Evolutionary conservation across 352 stramenopile genomes (phyloP).

Genomic region (Achlya hypogyna): DNA sequence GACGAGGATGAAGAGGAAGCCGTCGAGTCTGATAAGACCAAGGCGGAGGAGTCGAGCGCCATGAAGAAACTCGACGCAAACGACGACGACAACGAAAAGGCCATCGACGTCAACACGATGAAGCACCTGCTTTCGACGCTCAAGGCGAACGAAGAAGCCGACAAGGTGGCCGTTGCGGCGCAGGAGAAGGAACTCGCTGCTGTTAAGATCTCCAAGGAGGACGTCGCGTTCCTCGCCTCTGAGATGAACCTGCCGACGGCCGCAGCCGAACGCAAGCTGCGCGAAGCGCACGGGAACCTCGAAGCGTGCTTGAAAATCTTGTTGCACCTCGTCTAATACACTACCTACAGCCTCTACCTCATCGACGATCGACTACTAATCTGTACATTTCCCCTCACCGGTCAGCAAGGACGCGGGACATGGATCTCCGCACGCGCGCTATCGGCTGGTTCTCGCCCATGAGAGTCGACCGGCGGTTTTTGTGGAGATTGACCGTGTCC

Average conservation of each 20-base stretch:
- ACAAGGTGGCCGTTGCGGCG: slow-evolving; percentile 71
- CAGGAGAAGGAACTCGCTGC: slow-evolving; percentile 71
- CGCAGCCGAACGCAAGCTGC: slow-evolving; percentile 73
- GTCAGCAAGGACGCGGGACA: neutral
- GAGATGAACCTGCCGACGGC: slow-evolving; percentile 73
- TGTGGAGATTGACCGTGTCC: slow-evolving; percentile 18
- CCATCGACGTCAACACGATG: slow-evolving; percentile 86
- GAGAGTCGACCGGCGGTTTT: slow-evolving; percentile 9
- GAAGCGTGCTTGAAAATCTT: slow-evolving; percentile 47
- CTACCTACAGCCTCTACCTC: slow-evolving; percentile 19
- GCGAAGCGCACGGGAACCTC: slow-evolving; percentile 64
- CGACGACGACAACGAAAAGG: slow-evolving; percentile 77
- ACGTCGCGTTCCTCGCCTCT: slow-evolving; percentile 61
- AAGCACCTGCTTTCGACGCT: slow-evolving; percentile 67
- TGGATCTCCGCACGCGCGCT: neutral
- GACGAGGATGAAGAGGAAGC: slow-evolving; percentile 37
- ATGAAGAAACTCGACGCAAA: slow-evolving; percentile 66
- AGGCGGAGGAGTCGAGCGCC: slow-evolving; percentile 70
- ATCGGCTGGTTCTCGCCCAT: neutral
- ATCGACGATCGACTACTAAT: neutral
- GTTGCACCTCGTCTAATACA: slow-evolving; percentile 25
- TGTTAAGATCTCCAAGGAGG: slow-evolving; percentile 74
- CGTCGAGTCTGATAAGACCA: slow-evolving; percentile 55
- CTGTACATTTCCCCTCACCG: neutral
- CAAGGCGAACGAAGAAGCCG: slow-evolving; percentile 69